These are phyloP conservation scores for Solanum hybrid DNA, from an alignment of 305 asterid species.

Conservation along the genomic window DNA sequence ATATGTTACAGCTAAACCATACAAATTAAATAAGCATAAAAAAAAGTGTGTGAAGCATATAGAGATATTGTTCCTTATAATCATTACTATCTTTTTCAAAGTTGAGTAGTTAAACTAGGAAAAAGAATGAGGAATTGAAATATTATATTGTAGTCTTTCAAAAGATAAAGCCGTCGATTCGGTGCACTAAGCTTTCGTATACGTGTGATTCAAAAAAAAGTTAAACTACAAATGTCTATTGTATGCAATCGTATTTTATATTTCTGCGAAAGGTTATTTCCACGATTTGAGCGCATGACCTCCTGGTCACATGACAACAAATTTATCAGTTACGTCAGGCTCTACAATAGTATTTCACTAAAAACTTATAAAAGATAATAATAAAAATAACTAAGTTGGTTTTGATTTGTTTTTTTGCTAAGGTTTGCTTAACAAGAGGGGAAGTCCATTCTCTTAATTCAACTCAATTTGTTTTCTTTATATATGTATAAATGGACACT, in stretches of 20 bases:
- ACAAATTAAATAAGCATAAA: too few relatives aligned
- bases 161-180: background rate
- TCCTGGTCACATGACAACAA: too few relatives aligned
- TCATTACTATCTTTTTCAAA: constrained; percentile 3
- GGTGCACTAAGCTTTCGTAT: too few relatives aligned
- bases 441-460: constrained; percentile 36
- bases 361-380: constrained; percentile 7
- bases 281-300: background rate
- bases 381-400: constrained; percentile 34
- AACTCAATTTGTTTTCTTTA: constrained; percentile 45
- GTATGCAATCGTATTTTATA: too few relatives aligned
- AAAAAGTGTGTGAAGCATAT: background rate
- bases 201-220: background rate
- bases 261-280: rapidly evolving
- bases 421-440: constrained; percentile 60
- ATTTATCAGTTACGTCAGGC: background rate
- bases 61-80: background rate
- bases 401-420: constrained; percentile 27
- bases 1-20: background rate
- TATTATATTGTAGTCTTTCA: background rate
- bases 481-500: constrained; percentile 26
- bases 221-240: too few relatives aligned
- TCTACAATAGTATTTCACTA: background rate
- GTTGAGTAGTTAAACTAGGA: background rate
- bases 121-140: background rate